A percentile compares a stretch with the other conserved stretches of the same genome.
These are phyloP conservation scores for Papilionanthe hybrid DNA, from an alignment of 116 monocot species.

Conservation along the genomic window DNA sequence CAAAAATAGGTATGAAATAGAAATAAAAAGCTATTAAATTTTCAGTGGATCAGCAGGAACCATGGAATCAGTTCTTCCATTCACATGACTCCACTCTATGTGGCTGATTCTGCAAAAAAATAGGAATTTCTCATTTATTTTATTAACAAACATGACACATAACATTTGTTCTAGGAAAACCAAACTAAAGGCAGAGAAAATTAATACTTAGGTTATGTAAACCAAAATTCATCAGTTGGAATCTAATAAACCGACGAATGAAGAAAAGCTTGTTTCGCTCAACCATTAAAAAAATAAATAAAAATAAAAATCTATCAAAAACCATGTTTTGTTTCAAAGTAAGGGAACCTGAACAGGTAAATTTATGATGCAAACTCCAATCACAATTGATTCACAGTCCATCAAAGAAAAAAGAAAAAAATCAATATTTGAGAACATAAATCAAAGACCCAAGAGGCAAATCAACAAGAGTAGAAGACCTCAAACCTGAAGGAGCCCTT, in stretches of 20 bases:
- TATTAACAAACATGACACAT: not conserved
- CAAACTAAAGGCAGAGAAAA: not conserved
- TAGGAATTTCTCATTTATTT: not conserved
- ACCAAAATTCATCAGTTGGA: no score
- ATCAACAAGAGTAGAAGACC: not conserved
- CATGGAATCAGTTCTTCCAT: slow-evolving; percentile 2
- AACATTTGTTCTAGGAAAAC: not conserved
- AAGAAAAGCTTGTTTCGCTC: no score
- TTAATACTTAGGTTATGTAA: no score
- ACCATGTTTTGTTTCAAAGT: no score
- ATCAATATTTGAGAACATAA: not conserved
- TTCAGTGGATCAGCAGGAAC: no score
- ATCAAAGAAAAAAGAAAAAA: not conserved
- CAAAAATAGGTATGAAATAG: no score
- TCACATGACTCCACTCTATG: slow-evolving; percentile 25
- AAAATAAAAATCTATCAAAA: no score
- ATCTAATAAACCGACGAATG: no score
- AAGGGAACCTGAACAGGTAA: no score
- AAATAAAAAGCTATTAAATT: no score
- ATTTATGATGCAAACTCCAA: not conserved
- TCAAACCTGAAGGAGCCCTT: not conserved
- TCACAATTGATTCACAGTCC: not conserved
- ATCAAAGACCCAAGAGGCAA: not conserved
- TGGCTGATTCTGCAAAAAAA: slow-evolving; percentile 20
- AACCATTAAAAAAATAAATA: no score